Base-by-base conservation (phyloP, 164 flowering plant genomes). In the Chloranthus sessilifolius region DNA sequence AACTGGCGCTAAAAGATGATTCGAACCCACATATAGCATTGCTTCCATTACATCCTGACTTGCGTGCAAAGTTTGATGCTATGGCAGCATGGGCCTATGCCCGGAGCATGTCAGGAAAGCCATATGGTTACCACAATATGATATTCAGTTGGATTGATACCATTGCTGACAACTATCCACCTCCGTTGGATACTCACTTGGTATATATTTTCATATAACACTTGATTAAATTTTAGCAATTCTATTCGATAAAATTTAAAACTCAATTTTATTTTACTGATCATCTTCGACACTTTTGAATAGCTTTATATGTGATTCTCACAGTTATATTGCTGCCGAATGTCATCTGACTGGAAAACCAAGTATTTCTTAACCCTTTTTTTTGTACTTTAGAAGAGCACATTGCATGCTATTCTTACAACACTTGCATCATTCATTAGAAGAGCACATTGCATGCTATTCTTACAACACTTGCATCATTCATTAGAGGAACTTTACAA, bases 61-160 rank as follows among this genome's bases (percentile, higher is more conserved):
- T 87, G 59, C 88, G 89, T 61, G 84, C 75, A 47, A 80, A 70
- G 58, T 89, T 89, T 61, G 83, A 94, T 60, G 50, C 51, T 20
- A 80, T 95, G 55, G 96, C 99, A 34, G 99, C 99, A 14, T 94
- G 99, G 99, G 83, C 76, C 26, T 94, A 79, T 79, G 97, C 94
- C 38, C 76, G 81, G 37, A 83, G 81, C 75, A 94, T 94, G 97
- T 53, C 81, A 16, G 99, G 99, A 43, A 83, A 83, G 67, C 99
- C 97, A 50, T 94, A 94, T 74, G 99, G 99, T 54, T 94, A 94
- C 60, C 99, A 94, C 59, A 94, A 94, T 75, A 89, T 94, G 99
- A 94, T 94, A 58, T 94, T 94, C 55, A 94, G 97, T 67, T 94
- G 97, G 99, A 94, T 94, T 53, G 99, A 94, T 60, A 87, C 97